Evolutionary conservation across 2,329 filamentous ascomycete genomes (phyloP).

Genomic region (Coleophoma cylindrospora): DNA sequence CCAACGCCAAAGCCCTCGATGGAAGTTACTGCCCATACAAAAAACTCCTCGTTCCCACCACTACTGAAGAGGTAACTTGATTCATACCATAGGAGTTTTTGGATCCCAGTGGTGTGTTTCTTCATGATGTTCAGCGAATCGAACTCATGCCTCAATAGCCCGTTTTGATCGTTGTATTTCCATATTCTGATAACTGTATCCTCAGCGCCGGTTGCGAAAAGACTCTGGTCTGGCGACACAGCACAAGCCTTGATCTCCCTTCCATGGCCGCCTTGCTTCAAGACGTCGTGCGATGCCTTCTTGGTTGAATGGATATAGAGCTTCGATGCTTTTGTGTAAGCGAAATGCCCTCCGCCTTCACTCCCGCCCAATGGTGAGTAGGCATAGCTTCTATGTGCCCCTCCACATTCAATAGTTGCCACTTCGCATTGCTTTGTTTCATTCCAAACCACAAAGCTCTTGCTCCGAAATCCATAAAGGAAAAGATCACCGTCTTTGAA

Average conservation of each 20-base stretch:
- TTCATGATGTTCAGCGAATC: constrained; percentile 61
- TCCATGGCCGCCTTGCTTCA: constrained; percentile 74
- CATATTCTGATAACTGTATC: constrained; percentile 75
- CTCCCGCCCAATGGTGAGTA: constrained; percentile 29
- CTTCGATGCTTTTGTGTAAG: constrained; percentile 67
- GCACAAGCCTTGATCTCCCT: constrained; percentile 72
- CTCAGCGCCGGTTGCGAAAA: constrained; percentile 65
- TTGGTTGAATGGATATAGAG: constrained; percentile 38
- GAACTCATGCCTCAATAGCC: constrained; percentile 7
- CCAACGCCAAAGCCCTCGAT: constrained; percentile 46
- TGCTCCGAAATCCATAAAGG: constrained; percentile 77
- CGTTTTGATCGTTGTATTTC: constrained; percentile 30
- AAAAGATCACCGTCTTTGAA: constrained; percentile 55
- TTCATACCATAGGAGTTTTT: constrained; percentile 63
- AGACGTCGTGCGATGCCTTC: constrained; percentile 34
- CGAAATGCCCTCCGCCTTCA: constrained; percentile 45
- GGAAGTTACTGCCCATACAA: constrained; percentile 65
- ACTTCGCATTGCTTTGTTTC: constrained; percentile 65
- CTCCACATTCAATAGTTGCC: constrained; percentile 73
- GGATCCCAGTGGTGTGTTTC: constrained; percentile 78
- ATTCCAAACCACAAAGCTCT: constrained; percentile 78
- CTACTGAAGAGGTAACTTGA: constrained; percentile 71
- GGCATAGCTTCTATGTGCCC: constrained; percentile 74
- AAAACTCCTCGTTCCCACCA: constrained; percentile 84
- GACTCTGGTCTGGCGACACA: constrained; percentile 29